A percentile compares a stretch with the other conserved stretches of the same genome.
Evolutionary conservation across 2,329 filamentous ascomycete species (phyloP).

Genomic region (Ustulina deusta): DNA sequence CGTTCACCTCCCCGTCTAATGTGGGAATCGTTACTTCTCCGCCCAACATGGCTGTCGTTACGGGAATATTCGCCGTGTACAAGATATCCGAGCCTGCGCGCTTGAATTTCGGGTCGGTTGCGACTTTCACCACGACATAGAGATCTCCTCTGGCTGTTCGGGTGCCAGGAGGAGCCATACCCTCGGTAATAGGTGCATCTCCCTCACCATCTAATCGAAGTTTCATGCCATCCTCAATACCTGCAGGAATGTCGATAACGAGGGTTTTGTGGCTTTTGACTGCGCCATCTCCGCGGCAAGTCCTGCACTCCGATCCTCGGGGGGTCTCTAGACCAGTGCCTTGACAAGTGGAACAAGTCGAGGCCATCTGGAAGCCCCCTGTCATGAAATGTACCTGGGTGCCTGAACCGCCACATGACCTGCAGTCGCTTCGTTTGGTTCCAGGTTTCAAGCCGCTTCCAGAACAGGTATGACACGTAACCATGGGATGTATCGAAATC

Average conservation of each 20-base stretch:
- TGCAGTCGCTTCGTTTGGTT: conserved; percentile 78
- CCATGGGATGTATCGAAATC: conserved; percentile 85
- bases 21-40: conserved; percentile 92
- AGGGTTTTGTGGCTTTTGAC: conserved; percentile 85
- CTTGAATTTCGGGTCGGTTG: conserved; percentile 90
- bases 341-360: conserved; percentile 84
- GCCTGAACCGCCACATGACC: conserved; percentile 86
- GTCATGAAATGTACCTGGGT: conserved; percentile 89
- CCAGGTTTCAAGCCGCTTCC: conserved; percentile 89
- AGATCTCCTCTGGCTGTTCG: conserved; percentile 85
- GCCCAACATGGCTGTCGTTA: conserved; percentile 92
- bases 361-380: conserved; percentile 95
- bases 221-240: conserved; percentile 96
- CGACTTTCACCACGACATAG: conserved; percentile 89
- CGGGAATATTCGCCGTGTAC: conserved; percentile 89
- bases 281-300: conserved; percentile 86
- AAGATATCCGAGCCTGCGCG: conserved; percentile 89
- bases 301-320: conserved; percentile 81
- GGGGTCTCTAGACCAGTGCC: conserved; percentile 83
- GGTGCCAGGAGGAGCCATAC: conserved; percentile 70
- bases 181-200: conserved; percentile 84
- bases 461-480: conserved; percentile 82
- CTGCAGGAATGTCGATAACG: conserved; percentile 90
- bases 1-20: conserved; percentile 87
- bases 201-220: conserved; percentile 87